These are phyloP conservation scores for Aspergillus awamori DNA, from an alignment of 2,329 filamentous ascomycete species.

Conservation along the genomic window DNA sequence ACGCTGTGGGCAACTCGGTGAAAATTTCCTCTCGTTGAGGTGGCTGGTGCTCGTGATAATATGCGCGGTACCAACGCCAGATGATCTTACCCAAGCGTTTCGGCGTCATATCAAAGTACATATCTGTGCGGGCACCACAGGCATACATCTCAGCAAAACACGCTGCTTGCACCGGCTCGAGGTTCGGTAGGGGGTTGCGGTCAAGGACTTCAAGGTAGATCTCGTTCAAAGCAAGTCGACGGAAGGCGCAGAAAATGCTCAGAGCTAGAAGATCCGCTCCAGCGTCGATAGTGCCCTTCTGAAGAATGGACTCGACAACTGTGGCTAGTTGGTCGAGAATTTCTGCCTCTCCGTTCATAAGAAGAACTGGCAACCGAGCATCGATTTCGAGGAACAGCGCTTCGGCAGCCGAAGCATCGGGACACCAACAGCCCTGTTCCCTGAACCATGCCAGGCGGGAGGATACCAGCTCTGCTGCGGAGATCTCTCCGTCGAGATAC, in stretches of 20 bases:
- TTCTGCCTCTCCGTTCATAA: slow-evolving; percentile 29
- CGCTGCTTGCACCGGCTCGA: slow-evolving; percentile 63
- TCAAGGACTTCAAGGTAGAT: slow-evolving; percentile 65
- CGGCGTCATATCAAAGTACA: slow-evolving; percentile 61
- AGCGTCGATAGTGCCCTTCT: slow-evolving; percentile 43
- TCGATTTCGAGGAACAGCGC: slow-evolving; percentile 44
- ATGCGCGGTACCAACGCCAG: slow-evolving; percentile 43
- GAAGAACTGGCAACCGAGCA: slow-evolving; percentile 24
- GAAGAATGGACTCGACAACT: slow-evolving; percentile 37
- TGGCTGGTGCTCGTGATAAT: slow-evolving; percentile 45
- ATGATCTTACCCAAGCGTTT: slow-evolving; percentile 50
- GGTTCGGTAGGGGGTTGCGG: slow-evolving; percentile 62
- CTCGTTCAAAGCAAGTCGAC: slow-evolving; percentile 61
- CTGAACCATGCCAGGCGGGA: slow-evolving; percentile 46
- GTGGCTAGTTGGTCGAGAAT: slow-evolving; percentile 41
- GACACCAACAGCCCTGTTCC: slow-evolving; percentile 37
- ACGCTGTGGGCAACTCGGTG: slow-evolving; percentile 52
- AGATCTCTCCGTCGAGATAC: slow-evolving; percentile 46
- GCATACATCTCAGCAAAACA: slow-evolving; percentile 66
- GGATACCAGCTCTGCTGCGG: slow-evolving; percentile 38
- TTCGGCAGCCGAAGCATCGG: slow-evolving; percentile 30
- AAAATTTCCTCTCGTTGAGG: slow-evolving; percentile 16
- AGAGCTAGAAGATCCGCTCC: slow-evolving; percentile 59
- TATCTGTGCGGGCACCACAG: slow-evolving; percentile 63
- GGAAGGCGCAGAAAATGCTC: slow-evolving; percentile 59